Percentiles rank a stretch among this genome's conserved stretches.
Conservation (phyloP, 352 stramenopile species). For the Globisporangium spiculum region DNA sequence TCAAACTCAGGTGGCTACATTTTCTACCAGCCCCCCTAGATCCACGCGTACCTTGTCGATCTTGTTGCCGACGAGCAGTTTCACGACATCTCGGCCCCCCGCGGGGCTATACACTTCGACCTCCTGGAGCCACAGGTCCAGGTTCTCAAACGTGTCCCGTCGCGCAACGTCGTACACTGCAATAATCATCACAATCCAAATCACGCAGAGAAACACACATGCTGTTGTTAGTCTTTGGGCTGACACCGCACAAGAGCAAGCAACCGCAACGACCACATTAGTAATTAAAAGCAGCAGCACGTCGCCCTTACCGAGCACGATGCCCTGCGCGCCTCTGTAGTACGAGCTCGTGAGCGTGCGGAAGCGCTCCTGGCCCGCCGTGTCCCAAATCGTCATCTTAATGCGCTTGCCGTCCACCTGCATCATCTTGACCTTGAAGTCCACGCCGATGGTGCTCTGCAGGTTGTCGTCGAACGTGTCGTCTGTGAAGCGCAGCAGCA, state of each 20-base stretch:
- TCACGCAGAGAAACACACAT: not conserved
- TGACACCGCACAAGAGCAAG: not conserved
- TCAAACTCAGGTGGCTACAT: not conserved
- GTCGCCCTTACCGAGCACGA: constrained; percentile 87
- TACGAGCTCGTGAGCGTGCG: constrained; percentile 97
- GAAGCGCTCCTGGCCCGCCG: constrained; percentile 97
- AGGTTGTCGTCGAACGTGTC: constrained; percentile 98
- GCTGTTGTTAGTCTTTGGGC: not conserved
- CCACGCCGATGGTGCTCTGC: constrained; percentile 97
- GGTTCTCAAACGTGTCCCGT: constrained; percentile 97
- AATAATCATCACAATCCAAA: not conserved
- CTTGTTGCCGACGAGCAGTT: constrained; percentile 98
- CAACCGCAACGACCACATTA: not conserved
- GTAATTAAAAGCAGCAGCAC: too few species aligned
- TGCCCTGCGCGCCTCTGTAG: constrained; percentile 96
- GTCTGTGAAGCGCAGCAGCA: constrained; percentile 98
- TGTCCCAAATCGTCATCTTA: constrained; percentile 99
- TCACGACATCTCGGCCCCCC: constrained; percentile 95
- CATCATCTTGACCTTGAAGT: constrained; percentile 99
- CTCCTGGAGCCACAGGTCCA: constrained; percentile 97
- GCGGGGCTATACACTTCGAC: constrained; percentile 96
- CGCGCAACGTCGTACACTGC: constrained; percentile 96
- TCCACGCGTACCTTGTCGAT: constrained; percentile 73
- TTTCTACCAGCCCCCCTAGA: not conserved
- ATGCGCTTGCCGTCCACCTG: constrained; percentile 94